Evolutionary conservation across 2,329 filamentous ascomycete species (phyloP).

Genomic region (Botrytis sinoallii): DNA sequence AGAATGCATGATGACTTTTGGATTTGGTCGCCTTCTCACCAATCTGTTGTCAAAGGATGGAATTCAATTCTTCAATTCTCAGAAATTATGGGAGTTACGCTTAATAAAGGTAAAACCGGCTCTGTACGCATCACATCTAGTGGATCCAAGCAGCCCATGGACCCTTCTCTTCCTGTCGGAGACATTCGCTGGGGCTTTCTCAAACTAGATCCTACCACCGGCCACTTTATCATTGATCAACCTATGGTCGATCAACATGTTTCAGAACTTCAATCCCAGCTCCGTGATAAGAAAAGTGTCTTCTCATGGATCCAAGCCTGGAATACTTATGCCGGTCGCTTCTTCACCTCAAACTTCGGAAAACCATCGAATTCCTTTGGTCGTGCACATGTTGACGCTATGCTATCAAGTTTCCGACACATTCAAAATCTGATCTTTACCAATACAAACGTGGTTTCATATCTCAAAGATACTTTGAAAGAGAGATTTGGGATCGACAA

Average conservation of each 20-base stretch:
- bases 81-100: conserved; percentile 51
- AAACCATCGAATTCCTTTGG: conserved; percentile 54
- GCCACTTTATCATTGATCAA: conserved; percentile 54
- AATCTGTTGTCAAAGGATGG: conserved; percentile 57
- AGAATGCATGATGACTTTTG: conserved; percentile 65
- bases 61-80: conserved; percentile 53
- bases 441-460: conserved; percentile 43
- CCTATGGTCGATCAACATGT: conserved; percentile 54
- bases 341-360: conserved; percentile 57
- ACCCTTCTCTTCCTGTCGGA: conserved; percentile 46
- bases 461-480: conserved; percentile 48
- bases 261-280: conserved; percentile 52
- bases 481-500: conserved; percentile 46
- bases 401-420: conserved; percentile 49
- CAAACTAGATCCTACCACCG: conserved; percentile 47
- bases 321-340: conserved; percentile 55
- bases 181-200: conserved; percentile 59
- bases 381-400: conserved; percentile 52
- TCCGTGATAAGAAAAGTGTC: conserved; percentile 48
- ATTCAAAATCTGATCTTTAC: conserved; percentile 52
- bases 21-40: conserved; percentile 58
- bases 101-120: conserved; percentile 59
- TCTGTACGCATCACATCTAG: conserved; percentile 43
- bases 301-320: conserved; percentile 59
- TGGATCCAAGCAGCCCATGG: conserved; percentile 9